Percentiles rank a stretch among this genome's conserved stretches.
These are phyloP conservation scores for Scenedesmus sp. DNA, from an alignment of 163 green algal genomes.

Conservation along the genomic window DNA sequence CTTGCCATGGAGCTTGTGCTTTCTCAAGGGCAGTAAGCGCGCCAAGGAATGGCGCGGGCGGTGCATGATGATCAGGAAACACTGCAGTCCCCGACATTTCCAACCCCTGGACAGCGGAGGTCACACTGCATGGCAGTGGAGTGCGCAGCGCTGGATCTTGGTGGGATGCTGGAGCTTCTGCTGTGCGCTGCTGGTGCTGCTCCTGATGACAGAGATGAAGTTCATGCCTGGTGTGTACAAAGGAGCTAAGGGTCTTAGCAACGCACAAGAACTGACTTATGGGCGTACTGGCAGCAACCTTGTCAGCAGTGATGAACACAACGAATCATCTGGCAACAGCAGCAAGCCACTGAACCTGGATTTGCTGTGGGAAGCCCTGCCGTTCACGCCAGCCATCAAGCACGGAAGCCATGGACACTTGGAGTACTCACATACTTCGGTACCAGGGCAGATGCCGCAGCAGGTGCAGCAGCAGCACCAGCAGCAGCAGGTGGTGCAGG, in stretches of 20 bases:
- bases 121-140: not conserved
- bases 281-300: not conserved
- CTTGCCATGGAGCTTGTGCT: not conserved
- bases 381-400: constrained; percentile 33
- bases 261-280: not conserved
- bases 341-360: not conserved
- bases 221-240: not conserved
- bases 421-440: not conserved
- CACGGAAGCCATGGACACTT: not conserved
- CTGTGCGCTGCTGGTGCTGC: not conserved
- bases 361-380: constrained; percentile 3
- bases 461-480: not conserved
- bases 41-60: not conserved
- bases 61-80: not conserved
- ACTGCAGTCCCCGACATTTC: not conserved
- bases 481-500: not conserved
- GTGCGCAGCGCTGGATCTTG: not conserved
- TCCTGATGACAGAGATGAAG: not conserved
- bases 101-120: not conserved
- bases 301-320: not conserved
- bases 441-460: not conserved
- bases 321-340: not conserved
- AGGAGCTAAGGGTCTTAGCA: not conserved
- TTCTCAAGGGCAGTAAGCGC: not conserved
- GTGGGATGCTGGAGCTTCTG: not conserved